Evolutionary conservation across 1,284 basidiomycete genomes (phyloP), one percentile per base, ranked within the genome.

Genomic region (Jaminaea rosea): DNA sequence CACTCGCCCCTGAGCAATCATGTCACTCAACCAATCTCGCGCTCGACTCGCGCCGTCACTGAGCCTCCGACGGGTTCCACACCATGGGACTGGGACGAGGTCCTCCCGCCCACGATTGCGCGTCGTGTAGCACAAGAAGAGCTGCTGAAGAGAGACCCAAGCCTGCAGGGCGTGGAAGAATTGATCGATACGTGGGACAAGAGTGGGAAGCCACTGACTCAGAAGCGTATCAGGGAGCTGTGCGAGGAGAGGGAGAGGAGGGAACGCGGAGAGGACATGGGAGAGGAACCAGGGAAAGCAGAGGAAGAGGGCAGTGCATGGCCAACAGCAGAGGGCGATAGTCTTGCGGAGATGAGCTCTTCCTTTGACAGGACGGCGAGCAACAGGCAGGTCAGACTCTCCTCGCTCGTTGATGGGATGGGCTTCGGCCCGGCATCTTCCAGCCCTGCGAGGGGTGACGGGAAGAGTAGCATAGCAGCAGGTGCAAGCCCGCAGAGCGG

Each of bases 101-200:
- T 63, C 55, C 55, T 67, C 27, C 56, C 62, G 3, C 66, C 66
- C 3, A 60, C 60, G 1, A 59, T 69, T 4, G 65, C 64, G 26
- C 39, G 58, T 5, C 55, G 58, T 47, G 17, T 69, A 45, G 62
- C 60, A 39, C 66, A 69, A 48, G 51, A 69, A 47, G 52, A 55
- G 15, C 51, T 69, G 24, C 31, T 53, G 37, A 42, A 47, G 10
- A 17, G 48, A 47, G 31, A 60, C 47, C 49, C 58, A 3, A 44
- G 52, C 24, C 46, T 65, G 2, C 56, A 55, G 42, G 47, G 53
- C 23, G 57, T 61, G 44, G 65, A 68, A 23, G 62, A 56, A 1
- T 42, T 69, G 29, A 67, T 69, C 41, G 66, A 69, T 32, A 60
- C 60, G 5, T 69, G 66, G 66, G 66, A 69, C 45, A 46, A 51